Base-by-base conservation (phyloP, 2,329 filamentous ascomycete genomes). In the Pseudogymnoascus sp. region DNA sequence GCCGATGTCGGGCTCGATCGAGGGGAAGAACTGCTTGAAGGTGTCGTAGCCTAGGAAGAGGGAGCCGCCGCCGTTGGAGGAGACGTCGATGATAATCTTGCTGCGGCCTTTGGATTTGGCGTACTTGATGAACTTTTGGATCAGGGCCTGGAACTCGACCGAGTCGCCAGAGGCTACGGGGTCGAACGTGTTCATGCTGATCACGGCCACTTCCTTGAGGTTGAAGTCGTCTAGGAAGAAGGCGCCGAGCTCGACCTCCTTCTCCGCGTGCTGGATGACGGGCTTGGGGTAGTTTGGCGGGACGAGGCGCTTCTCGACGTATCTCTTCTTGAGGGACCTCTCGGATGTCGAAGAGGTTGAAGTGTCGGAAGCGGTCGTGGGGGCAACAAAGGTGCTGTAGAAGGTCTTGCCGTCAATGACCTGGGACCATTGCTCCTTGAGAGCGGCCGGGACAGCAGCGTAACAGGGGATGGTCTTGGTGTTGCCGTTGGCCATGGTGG, bases 1-100 rank as follows among this genome's bases (percentile, higher is more conserved):
- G 15, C 69, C 70, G 5, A 59, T 63, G 60, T 65, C 70, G 1
- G 70, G 69, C 15, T 70, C 68, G n/a, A 73, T 71, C 35, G 63
- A 67, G 13, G 73, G 72, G 53, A 74, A 72, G 65, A 73, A 72
- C 29, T 77, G 70, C 7, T 74, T 73, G 69, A 86, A 86, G 0
- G 80, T 68, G 46, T 81, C 78, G 50, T 77, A 77, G 1, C 78
- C 80, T 7, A 78, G 75, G 7, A 75, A 68, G 13, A 83, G 70
- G 50, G 73, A 72, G 1, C 87, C 87, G 40, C 87, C 87, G 0
- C 76, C 77, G 66, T 90, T 90, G 1, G 76, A 78, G 3, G 82
- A 79, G 6, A 89, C 70, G 66, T 90, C 88, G 64, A 90, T 82
- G 31, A 90, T 77, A 4, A 90, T 76, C 70, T 83, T 86, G 1